Percentiles rank a stretch among this genome's conserved stretches.
Evolutionary conservation across 148 eudicot genomes (phyloP).

Genomic region (Nepenthes mirabilis): DNA sequence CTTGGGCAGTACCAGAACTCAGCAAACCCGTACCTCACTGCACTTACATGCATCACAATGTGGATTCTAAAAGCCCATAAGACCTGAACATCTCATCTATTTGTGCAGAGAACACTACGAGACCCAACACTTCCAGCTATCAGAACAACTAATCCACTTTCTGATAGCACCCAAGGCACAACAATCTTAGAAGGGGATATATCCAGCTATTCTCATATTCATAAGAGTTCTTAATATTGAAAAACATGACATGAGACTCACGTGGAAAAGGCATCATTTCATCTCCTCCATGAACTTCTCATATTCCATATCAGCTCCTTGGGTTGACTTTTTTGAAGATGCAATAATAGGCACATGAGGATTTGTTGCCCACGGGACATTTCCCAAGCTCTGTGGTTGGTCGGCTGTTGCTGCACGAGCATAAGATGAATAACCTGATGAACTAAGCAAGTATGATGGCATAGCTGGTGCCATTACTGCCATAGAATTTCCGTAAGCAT

Average conservation of each 20-base stretch:
- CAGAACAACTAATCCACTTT: too few species aligned
- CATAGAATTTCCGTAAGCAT: constrained; percentile 30
- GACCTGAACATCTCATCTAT: too few species aligned
- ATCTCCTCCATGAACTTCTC: constrained; percentile 90
- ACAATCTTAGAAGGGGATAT: too few species aligned
- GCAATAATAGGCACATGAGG: constrained; percentile 40
- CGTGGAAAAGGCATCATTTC: constrained; percentile 21
- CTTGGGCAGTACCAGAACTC: too few species aligned
- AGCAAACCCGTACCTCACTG: too few species aligned
- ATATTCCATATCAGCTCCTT: constrained; percentile 55
- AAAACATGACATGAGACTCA: background rate
- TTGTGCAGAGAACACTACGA: too few species aligned
- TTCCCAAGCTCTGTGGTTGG: constrained; percentile 37
- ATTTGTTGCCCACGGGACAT: constrained; percentile 73
- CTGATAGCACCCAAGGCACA: too few species aligned
- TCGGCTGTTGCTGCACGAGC: constrained; percentile 34
- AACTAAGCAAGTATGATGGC: constrained; percentile 34
- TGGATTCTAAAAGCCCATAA: too few species aligned
- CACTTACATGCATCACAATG: too few species aligned
- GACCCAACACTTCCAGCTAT: too few species aligned
- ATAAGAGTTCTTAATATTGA: too few species aligned
- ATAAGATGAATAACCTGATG: constrained; percentile 49
- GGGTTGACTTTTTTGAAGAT: constrained; percentile 30
- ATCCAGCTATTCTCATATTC: too few species aligned
- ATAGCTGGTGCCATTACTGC: constrained; percentile 29